These are phyloP conservation scores for Chlorella sp. DNA, from an alignment of 139 green algal genomes.

Conservation along the genomic window DNA sequence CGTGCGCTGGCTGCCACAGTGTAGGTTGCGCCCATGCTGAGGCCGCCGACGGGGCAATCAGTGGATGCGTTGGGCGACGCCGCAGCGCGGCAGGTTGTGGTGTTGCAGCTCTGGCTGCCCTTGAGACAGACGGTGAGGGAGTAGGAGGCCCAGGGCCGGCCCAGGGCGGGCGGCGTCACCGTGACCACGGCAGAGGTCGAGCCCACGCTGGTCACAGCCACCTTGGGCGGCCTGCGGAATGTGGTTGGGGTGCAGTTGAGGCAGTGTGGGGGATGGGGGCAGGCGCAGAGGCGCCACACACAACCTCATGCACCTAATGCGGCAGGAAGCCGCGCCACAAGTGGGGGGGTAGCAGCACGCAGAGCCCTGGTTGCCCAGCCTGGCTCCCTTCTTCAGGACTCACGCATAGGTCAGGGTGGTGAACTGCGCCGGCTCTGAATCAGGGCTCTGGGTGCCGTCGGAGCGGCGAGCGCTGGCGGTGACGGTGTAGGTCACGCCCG, in stretches of 20 bases:
- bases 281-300: too few relatives aligned
- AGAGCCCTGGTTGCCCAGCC: too few relatives aligned
- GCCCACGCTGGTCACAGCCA: neutral
- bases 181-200: neutral
- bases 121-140: neutral
- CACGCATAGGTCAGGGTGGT: too few relatives aligned
- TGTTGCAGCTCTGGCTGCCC: too few relatives aligned
- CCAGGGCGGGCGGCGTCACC: neutral
- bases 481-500: neutral
- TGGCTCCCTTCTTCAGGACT: too few relatives aligned
- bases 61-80: neutral
- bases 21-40: neutral
- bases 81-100: neutral
- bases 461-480: too few relatives aligned
- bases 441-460: too few relatives aligned
- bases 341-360: too few relatives aligned
- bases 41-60: neutral
- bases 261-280: too few relatives aligned
- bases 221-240: neutral
- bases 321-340: too few relatives aligned
- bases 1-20: neutral
- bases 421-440: too few relatives aligned
- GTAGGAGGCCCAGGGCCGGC: neutral
- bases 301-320: too few relatives aligned
- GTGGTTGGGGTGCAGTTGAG: neutral